phyloP scores from a whole-genome alignment of 129 eudicot species.

The Lactuca saligna region DNA sequence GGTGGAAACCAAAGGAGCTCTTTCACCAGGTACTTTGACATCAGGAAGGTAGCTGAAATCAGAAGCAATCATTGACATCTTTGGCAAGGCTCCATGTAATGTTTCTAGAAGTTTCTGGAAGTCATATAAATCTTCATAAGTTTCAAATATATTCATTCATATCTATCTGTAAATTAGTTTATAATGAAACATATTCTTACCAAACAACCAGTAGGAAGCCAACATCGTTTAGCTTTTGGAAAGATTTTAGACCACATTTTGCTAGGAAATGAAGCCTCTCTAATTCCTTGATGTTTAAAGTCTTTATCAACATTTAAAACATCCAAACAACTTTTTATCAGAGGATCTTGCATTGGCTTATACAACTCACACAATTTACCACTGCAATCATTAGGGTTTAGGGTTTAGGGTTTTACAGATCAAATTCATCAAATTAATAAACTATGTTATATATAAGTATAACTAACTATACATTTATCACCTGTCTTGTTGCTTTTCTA shows the following conservation, averaged over 20 bases:
- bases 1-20: constrained; percentile 90
- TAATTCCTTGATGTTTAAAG: constrained; percentile 39
- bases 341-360: constrained; percentile 76
- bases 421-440: too few species aligned
- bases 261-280: constrained; percentile 39
- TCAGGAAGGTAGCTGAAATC: constrained; percentile 98
- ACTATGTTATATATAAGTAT: too few species aligned
- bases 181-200: constrained; percentile 27
- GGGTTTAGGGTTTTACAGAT: background rate
- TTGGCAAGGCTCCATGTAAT: constrained; percentile 87
- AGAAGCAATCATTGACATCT: constrained; percentile 93
- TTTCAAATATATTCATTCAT: constrained; percentile 19
- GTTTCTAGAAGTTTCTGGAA: constrained; percentile 79
- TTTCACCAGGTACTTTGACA: constrained; percentile 79
- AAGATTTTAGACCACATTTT: constrained; percentile 67
- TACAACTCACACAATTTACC: constrained; percentile 60
- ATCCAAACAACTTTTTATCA: constrained; percentile 67
- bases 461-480: constrained; percentile 15
- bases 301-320: constrained; percentile 60
- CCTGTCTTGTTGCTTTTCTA: constrained; percentile 69
- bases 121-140: constrained; percentile 5
- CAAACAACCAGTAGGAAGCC: constrained; percentile 98
- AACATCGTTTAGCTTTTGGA: constrained; percentile 78
- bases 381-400: constrained; percentile 3
- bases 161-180: background rate